These are phyloP conservation scores for Vaccinium vitisidaea DNA, from an alignment of 148 eudicot genomes.

Conservation along the genomic window DNA sequence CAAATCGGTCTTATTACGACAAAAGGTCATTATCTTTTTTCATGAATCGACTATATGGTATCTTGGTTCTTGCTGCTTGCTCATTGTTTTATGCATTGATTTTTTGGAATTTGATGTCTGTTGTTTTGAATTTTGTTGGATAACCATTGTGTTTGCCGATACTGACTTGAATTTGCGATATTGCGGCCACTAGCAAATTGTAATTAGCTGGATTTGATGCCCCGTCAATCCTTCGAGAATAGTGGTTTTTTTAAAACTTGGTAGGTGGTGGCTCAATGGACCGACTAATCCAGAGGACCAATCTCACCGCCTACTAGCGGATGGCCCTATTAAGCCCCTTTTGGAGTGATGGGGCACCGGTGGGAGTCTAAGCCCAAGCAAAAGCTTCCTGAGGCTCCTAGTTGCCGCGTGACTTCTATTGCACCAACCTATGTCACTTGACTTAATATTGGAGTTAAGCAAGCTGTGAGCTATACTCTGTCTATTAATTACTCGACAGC, in stretches of 20 bases:
- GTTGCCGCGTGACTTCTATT: background rate
- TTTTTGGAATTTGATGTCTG: background rate
- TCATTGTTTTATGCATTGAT: background rate
- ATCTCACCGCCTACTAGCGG: background rate
- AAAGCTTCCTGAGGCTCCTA: background rate
- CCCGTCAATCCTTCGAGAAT: background rate
- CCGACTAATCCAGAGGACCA: background rate
- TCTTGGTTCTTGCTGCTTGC: background rate
- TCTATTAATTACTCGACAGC: background rate
- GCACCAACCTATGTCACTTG: background rate
- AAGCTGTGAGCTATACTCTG: background rate
- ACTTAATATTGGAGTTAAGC: background rate
- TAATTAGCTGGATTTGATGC: background rate
- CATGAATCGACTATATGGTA: background rate
- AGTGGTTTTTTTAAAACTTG: background rate
- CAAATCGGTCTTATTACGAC: slow-evolving; percentile 55
- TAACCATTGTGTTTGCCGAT: background rate
- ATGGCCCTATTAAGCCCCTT: background rate
- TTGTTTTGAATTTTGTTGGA: background rate
- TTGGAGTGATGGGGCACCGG: background rate
- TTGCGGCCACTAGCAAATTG: background rate
- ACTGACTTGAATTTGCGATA: background rate
- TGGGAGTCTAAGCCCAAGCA: background rate
- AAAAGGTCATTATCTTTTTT: slow-evolving; percentile 35
- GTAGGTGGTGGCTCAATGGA: background rate